phyloP scores from a whole-genome alignment of 805 yeast species.

The Henningerozyma blattae region DNA sequence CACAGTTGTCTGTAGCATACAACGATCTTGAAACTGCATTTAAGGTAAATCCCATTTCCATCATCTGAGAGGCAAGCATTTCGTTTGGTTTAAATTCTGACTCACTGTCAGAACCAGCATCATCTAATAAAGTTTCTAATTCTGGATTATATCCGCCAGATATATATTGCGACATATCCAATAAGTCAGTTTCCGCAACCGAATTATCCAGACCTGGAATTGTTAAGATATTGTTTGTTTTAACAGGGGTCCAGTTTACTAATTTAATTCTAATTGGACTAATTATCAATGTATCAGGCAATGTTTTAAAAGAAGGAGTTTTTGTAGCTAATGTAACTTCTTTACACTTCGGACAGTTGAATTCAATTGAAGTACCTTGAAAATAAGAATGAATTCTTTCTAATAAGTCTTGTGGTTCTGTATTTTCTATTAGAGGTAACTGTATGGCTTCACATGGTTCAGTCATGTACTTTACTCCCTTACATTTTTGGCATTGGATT shows the following conservation, averaged over 20 bases:
- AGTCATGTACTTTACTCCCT: slow-evolving; percentile 42
- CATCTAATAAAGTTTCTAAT: slow-evolving; percentile 15
- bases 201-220: slow-evolving; percentile 26
- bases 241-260: slow-evolving; percentile 83
- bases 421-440: slow-evolving; percentile 39
- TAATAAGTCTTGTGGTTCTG: slow-evolving; percentile 27
- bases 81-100: slow-evolving; percentile 40
- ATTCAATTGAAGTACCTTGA: slow-evolving; percentile 46
- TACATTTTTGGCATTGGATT: slow-evolving; percentile 41
- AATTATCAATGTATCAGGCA: slow-evolving; percentile 59
- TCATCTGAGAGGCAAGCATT: slow-evolving; percentile 40
- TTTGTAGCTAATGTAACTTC: slow-evolving; percentile 15
- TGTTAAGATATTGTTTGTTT: slow-evolving; percentile 60
- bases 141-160: slow-evolving; percentile 28
- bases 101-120: slow-evolving; percentile 2
- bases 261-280: slow-evolving; percentile 72
- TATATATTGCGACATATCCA: slow-evolving; percentile 33
- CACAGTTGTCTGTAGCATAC: slow-evolving; percentile 48
- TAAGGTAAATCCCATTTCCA: slow-evolving; percentile 81
- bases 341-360: slow-evolving; percentile 47
- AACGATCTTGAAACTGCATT: slow-evolving; percentile 56
- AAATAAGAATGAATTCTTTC: slow-evolving; percentile 43
- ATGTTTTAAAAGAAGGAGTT: slow-evolving; percentile 27
- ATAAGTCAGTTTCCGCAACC: slow-evolving; percentile 11
- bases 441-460: slow-evolving; percentile 50